Evolutionary conservation across 1,284 basidiomycete species (phyloP), one percentile per base, ranked within the genome.

Genomic region (Melampsora larici-populina): DNA sequence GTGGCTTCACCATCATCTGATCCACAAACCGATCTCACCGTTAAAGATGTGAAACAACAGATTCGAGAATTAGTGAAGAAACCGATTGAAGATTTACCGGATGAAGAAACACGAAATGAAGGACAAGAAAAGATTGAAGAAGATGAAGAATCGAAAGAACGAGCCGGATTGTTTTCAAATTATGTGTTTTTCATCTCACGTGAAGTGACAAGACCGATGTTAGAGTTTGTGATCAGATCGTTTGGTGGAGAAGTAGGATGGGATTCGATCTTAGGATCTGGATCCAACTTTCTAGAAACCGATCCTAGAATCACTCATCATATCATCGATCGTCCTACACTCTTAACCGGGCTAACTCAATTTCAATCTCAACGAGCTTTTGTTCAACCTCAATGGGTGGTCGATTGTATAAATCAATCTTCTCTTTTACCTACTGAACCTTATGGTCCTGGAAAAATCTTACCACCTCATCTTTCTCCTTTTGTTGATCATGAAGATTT

Each of bases 351-450:
- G 40, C 13, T 58, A 15, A 79, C 81, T 9, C 31, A 33, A 48
- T 29, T 48, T 43, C 17, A 72, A 76, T 70, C 87, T 70, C 89
- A 89, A 83, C 88, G 95, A 81, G 93, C 92, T 81, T 93, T 92
- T 85, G 88, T 99, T 11, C 97, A 99, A 85, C 97, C 97, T 21
- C 97, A 99, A 85, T 99, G 97, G 96, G 89, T 98, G 36, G 92
- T 95, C 48, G 97, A 99, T 85, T 97, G 92, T 83, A 90, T 97
- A 82, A 99, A 99, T 84, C 88, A 90, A 29, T 89, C 90, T 24
- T 92, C 88, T 83, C 87, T 97, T 76, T 87, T 98, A 46, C 87
- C 93, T 0, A 92, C 95, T 81, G 94, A 91, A 78, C 87, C 89
- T 66, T 99, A 99, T 83, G 88, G 87, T 13, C 94, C 94, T 80